A percentile compares a stretch with the other conserved stretches of the same genome.
phyloP scores from a whole-genome alignment of 2,329 filamentous ascomycete genomes.

The Aureobasidium sp. region DNA sequence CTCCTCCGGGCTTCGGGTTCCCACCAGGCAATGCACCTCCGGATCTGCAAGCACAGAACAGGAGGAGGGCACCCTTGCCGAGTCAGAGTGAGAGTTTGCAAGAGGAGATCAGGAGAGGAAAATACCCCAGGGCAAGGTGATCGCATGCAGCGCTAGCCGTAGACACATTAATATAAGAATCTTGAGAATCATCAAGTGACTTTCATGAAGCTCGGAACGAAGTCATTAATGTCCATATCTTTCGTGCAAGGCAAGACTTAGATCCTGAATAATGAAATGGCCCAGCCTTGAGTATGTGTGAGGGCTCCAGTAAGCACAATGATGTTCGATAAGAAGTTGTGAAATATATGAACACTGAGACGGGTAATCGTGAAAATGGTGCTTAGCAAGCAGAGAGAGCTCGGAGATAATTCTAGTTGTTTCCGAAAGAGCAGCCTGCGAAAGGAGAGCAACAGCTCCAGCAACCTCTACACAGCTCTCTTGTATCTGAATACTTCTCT shows the following conservation, averaged over 20 bases:
- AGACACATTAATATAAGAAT: neutral
- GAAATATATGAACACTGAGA: neutral
- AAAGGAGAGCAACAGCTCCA: neutral
- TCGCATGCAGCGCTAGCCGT: neutral
- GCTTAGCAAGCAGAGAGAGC: neutral
- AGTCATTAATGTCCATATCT: too few relatives aligned
- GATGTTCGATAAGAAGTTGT: neutral
- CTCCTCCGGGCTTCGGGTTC: conserved; percentile 23
- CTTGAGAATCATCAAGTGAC: too few relatives aligned
- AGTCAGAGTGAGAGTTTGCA: conserved; percentile 77
- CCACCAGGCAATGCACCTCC: conserved; percentile 12
- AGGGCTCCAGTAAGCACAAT: neutral
- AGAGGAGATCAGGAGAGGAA: conserved; percentile 59
- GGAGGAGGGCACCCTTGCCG: conserved; percentile 62
- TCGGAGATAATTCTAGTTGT: neutral
- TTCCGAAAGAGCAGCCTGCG: neutral
- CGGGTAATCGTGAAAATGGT: neutral
- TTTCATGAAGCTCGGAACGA: too few relatives aligned
- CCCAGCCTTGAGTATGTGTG: neutral
- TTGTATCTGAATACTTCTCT: neutral
- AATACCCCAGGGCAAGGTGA: conserved; percentile 33
- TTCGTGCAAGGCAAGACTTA: neutral
- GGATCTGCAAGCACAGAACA: conserved; percentile 25
- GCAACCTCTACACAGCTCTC: neutral
- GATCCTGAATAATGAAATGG: too few relatives aligned